These are phyloP conservation scores for Papiliotrema fonsecae DNA, from an alignment of 1,284 basidiomycete species.

Conservation along the genomic window DNA sequence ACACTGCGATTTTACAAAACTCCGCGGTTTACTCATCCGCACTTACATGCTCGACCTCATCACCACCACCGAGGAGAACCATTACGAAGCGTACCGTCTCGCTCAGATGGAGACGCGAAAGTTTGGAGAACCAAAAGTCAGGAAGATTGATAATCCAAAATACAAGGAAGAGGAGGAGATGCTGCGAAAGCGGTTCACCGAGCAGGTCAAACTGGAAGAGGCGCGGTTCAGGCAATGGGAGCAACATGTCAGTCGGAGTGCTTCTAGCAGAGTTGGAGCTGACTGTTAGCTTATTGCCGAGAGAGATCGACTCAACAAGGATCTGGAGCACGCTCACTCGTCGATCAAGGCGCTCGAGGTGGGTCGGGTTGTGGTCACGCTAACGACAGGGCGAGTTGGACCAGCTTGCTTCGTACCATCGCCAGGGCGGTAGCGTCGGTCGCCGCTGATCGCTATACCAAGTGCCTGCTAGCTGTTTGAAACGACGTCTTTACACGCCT, in stretches of 20 bases:
- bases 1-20: conserved; percentile 99
- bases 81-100: conserved; percentile 98
- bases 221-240: conserved; percentile 98
- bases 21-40: conserved; percentile 90
- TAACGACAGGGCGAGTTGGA: conserved; percentile 64
- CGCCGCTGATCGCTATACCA: too few relatives aligned
- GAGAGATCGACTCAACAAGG: conserved; percentile 94
- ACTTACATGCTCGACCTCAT: conserved; percentile 99
- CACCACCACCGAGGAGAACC: conserved; percentile 88
- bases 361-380: conserved; percentile 6
- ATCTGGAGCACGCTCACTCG: conserved; percentile 80
- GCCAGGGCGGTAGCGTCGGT: conserved; percentile 43
- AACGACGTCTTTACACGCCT: neutral
- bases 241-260: conserved; percentile 75
- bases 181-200: conserved; percentile 94
- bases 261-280: too few relatives aligned
- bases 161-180: conserved; percentile 99
- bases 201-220: conserved; percentile 99
- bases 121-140: conserved; percentile 97
- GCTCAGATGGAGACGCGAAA: conserved; percentile 99
- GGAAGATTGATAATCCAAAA: conserved; percentile 98
- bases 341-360: conserved; percentile 82
- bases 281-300: conserved; percentile 78
- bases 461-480: too few relatives aligned
- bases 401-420: conserved; percentile 77